A percentile compares a stretch with the other conserved stretches of the same genome.
phyloP scores from a whole-genome alignment of 495 filamentous ascomycete genomes.

The Daldinia bambusicola region DNA sequence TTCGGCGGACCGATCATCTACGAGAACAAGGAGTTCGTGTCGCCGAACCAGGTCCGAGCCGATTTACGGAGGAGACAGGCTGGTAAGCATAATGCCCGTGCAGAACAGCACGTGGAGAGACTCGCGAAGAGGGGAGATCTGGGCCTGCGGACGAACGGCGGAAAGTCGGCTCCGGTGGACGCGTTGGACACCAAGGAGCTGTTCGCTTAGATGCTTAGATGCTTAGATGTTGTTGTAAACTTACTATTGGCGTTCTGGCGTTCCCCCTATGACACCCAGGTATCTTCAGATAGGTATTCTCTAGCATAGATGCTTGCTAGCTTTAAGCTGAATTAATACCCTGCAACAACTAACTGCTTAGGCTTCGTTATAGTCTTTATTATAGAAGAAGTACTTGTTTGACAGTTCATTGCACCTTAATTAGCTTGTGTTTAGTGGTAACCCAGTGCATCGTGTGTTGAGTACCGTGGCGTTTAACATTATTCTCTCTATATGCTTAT shows the following conservation, averaged over 20 bases:
- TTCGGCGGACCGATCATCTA: constrained; percentile 98
- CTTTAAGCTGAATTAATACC: constrained; percentile 10
- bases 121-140: constrained; percentile 78
- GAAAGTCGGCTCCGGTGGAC: constrained; percentile 66
- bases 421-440: no score
- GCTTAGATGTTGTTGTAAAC: constrained; percentile 63
- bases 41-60: constrained; percentile 89
- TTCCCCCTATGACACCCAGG: constrained; percentile 38
- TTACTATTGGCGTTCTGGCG: constrained; percentile 41
- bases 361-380: no score
- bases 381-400: no score
- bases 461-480: no score
- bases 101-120: constrained; percentile 76
- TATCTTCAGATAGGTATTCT: constrained; percentile 35
- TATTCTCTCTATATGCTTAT: no score
- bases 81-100: constrained; percentile 74
- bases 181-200: constrained; percentile 82
- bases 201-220: constrained; percentile 79
- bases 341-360: neutral
- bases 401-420: no score
- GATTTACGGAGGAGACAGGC: constrained; percentile 81
- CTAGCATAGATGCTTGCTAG: constrained; percentile 15
- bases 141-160: constrained; percentile 74
- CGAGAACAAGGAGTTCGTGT: constrained; percentile 98
- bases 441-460: no score